Percentiles rank a stretch among this genome's conserved stretches.
Conservation (phyloP, 768 basidiomycete genomes). For the Podaxis carcinomalis region DNA sequence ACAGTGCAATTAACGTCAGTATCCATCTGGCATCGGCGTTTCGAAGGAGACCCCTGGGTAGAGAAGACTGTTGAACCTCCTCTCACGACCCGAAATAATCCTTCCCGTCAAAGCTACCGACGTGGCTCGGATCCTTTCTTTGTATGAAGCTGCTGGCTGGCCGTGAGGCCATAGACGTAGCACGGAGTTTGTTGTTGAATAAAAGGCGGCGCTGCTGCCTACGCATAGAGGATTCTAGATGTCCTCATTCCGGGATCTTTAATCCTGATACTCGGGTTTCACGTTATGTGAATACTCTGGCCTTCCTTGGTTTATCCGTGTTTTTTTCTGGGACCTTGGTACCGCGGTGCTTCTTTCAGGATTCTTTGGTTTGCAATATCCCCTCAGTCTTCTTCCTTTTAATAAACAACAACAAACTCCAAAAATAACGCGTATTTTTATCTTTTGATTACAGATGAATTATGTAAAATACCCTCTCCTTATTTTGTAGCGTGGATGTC, state of each 20-base stretch:
- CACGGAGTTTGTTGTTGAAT: background rate
- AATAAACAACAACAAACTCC: background rate
- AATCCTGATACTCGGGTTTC: background rate
- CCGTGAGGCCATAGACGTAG: background rate
- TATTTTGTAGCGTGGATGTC: background rate
- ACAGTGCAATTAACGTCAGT: slow-evolving; percentile 22
- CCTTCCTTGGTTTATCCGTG: background rate
- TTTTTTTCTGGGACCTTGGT: background rate
- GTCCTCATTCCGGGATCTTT: background rate
- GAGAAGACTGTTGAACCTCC: slow-evolving; percentile 8
- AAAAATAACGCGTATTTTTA: background rate
- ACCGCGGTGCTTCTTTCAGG: background rate
- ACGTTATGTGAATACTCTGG: background rate
- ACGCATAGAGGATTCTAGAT: background rate
- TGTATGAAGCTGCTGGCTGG: background rate
- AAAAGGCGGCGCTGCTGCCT: background rate
- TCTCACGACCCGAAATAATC: background rate
- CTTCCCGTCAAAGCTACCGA: slow-evolving; percentile 2
- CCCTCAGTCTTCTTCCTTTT: background rate
- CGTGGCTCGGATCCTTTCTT: slow-evolving; percentile 8
- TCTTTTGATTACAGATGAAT: background rate
- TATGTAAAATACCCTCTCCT: background rate
- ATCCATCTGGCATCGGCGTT: slow-evolving; percentile 22
- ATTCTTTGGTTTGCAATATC: background rate
- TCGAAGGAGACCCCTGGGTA: slow-evolving; percentile 24